A percentile compares a stretch with the other conserved stretches of the same genome.
phyloP scores from a whole-genome alignment of 306 rosid genomes.

The Acacia confusa region DNA sequence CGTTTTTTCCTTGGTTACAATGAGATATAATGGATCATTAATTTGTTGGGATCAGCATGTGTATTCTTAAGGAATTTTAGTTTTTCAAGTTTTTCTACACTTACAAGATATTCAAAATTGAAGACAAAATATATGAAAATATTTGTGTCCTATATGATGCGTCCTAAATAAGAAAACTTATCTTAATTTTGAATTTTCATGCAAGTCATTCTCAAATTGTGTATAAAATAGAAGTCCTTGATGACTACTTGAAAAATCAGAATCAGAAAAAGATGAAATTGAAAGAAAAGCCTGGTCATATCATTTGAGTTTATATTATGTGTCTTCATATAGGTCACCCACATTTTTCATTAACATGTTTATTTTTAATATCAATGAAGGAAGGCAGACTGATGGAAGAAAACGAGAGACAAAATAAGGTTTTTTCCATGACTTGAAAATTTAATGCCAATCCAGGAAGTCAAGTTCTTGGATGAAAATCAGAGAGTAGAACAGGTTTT shows the following conservation, averaged over 20 bases:
- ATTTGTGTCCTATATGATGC: background rate
- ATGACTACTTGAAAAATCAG: too few relatives aligned
- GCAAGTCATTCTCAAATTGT: background rate
- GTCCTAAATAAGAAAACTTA: background rate
- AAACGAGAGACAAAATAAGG: conserved; percentile 37
- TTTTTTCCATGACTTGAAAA: background rate
- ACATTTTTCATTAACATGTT: background rate
- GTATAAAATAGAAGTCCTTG: background rate
- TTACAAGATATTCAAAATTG: background rate
- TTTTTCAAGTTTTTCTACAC: background rate
- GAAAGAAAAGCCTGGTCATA: too few relatives aligned
- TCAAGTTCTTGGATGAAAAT: background rate
- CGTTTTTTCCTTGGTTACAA: background rate
- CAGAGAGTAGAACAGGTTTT: background rate
- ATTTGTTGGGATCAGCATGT: background rate
- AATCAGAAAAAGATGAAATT: too few relatives aligned
- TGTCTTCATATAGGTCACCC: background rate
- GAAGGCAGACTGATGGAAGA: conserved; percentile 34
- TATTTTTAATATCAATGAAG: conserved; percentile 10
- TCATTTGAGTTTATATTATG: too few relatives aligned
- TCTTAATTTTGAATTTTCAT: background rate
- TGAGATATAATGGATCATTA: background rate
- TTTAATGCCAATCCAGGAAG: background rate
- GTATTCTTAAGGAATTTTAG: background rate
- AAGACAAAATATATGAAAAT: background rate